Evolutionary conservation across 1,139 yeast species (phyloP).

Genomic region (Geotrichum europaeum): DNA sequence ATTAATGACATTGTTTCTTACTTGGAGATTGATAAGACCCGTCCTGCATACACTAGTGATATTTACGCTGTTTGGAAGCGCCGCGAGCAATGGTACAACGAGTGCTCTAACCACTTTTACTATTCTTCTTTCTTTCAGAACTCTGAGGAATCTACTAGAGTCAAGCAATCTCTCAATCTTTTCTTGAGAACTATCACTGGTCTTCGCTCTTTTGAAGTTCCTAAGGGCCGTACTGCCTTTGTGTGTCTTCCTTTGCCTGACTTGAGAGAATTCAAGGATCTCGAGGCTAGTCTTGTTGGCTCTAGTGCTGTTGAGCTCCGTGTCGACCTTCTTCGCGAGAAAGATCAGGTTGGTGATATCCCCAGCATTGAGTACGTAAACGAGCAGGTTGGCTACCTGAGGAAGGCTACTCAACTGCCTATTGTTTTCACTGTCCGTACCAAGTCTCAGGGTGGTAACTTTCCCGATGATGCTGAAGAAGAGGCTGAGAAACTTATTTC

Average conservation of each 20-base stretch:
- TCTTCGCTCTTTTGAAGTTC: slow-evolving; percentile 38
- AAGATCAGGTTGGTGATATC: slow-evolving; percentile 35
- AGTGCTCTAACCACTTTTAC: slow-evolving; percentile 73
- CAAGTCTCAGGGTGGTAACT: slow-evolving; percentile 71
- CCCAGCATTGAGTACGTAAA: slow-evolving; percentile 49
- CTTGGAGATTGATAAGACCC: slow-evolving; percentile 65
- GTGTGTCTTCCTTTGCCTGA: slow-evolving; percentile 63
- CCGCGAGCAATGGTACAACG: slow-evolving; percentile 73
- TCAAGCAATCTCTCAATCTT: slow-evolving; percentile 54
- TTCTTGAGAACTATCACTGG: slow-evolving; percentile 67
- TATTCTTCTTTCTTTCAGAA: slow-evolving; percentile 59
- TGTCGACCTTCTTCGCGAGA: slow-evolving; percentile 59
- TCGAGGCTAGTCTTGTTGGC: slow-evolving; percentile 47
- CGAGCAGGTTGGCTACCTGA: slow-evolving; percentile 64
- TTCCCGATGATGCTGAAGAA: slow-evolving; percentile 51
- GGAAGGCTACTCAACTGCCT: slow-evolving; percentile 63
- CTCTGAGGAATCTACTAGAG: slow-evolving; percentile 48
- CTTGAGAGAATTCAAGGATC: slow-evolving; percentile 42
- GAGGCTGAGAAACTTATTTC: slow-evolving; percentile 47
- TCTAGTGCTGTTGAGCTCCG: slow-evolving; percentile 78
- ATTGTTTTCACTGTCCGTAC: slow-evolving; percentile 79
- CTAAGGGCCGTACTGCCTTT: slow-evolving; percentile 58
- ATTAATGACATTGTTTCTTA: slow-evolving; percentile 73
- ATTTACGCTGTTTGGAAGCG: slow-evolving; percentile 76
- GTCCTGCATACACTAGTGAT: slow-evolving; percentile 81